These are phyloP conservation scores for Marasmius tenuissimus DNA, from an alignment of 1,284 basidiomycete genomes.

Conservation along the genomic window DNA sequence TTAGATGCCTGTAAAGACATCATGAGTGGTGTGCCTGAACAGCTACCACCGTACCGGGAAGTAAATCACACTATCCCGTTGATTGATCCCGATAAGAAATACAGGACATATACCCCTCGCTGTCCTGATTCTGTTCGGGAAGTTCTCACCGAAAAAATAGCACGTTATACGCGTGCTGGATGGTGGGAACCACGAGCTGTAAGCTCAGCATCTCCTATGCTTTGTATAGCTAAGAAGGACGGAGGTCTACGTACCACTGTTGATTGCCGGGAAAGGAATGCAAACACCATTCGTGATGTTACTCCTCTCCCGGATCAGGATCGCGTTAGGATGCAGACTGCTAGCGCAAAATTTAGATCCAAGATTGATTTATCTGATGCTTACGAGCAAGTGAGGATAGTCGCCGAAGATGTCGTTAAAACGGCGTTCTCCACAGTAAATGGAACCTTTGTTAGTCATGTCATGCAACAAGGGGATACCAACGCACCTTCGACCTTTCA, in stretches of 20 bases:
- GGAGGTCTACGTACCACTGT: background rate
- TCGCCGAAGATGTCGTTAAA: too few relatives aligned
- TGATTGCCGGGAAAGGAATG: background rate
- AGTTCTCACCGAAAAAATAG: background rate
- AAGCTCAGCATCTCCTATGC: background rate
- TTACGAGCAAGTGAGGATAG: too few relatives aligned
- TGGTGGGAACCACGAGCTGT: background rate
- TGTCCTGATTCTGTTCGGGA: background rate
- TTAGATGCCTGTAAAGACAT: background rate
- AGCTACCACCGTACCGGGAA: background rate
- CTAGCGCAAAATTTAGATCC: too few relatives aligned
- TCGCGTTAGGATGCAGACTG: background rate
- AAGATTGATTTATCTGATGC: too few relatives aligned
- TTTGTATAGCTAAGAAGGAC: background rate
- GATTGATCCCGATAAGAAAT: background rate
- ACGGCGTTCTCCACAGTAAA: too few relatives aligned
- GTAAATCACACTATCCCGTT: background rate
- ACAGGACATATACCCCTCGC: background rate
- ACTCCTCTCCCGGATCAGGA: background rate
- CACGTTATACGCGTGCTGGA: background rate
- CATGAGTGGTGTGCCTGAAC: background rate
- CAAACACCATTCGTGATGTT: background rate
- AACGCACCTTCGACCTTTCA: constrained; percentile 18
- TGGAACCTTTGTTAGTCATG: too few relatives aligned
- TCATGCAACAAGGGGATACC: background rate